Evolutionary conservation across 192 early-diverging fungal species (phyloP), one percentile per base, ranked within the genome.

Genomic region (Podila epigama): DNA sequence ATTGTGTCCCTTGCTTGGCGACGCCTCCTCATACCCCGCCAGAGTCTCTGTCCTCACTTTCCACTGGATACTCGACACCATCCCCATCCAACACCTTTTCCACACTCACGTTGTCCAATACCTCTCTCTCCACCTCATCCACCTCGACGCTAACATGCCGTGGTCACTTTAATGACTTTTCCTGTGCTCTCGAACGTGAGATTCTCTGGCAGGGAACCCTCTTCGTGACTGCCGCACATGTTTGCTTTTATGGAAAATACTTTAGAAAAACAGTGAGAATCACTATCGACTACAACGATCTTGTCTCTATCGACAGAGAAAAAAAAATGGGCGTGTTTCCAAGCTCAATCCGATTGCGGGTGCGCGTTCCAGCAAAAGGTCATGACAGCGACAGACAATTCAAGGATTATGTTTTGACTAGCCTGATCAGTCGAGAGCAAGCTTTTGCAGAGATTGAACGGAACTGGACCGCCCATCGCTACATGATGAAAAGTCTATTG

Each of bases 191-290:
- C n/a, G 86, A 87, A 34, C 57, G 85, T 10, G 86, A 87, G 34
- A 83, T 75, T n/a, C 57, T 87, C 20, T 87, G 86, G 81, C 84
- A 88, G n/a, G 86, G 86, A 11, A 75, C 83, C 16, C 44, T 87
- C 10, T 87, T 82, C 39, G 40, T 81, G 2, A 89, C 86, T 22
- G 63, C 51, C 22, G 64, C 39, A 5, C 83, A 88, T 69, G 51
- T 88, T 3, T 82, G 81, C 37, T 87, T 87, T 35, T 86, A 87
- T 28, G 87, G 84, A 0, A 86, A 86, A 22, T 67, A 86, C 8
- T 87, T 89, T 66, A 64, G 63, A n/a, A 89, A 81, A 44, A 60
- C 56, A 6, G 70, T 81, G 20, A 73, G 81, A 31, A 54, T 89
- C 41, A 71, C 82, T 25, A 12, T 88, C 28, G 68, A 81, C 34